phyloP scores from a whole-genome alignment of 2,329 filamentous ascomycete genomes.

The Leptographium wingfieldii region DNA sequence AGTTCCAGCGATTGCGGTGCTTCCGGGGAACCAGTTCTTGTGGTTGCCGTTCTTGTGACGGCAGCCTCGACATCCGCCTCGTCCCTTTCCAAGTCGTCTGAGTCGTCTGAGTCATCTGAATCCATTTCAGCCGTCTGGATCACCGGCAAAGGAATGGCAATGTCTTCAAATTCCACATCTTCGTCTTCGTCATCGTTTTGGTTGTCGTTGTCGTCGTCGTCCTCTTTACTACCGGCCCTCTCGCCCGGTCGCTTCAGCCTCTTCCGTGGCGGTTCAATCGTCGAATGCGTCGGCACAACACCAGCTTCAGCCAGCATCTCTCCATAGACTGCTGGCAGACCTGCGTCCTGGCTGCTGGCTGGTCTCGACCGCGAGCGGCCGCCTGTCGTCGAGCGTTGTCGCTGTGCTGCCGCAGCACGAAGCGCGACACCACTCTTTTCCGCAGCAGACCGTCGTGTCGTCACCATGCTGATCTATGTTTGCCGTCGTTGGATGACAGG shows the following conservation, averaged over 20 bases:
- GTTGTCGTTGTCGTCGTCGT: neutral
- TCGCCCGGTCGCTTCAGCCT: slow-evolving; percentile 13
- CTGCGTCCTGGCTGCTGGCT: neutral
- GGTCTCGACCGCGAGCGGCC: neutral
- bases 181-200: slow-evolving; percentile 11
- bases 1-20: slow-evolving; percentile 27
- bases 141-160: slow-evolving; percentile 12
- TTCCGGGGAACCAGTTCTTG: neutral
- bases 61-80: slow-evolving; percentile 3
- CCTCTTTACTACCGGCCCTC: slow-evolving; percentile 1
- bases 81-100: slow-evolving; percentile 8
- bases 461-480: neutral
- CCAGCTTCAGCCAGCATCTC: slow-evolving; percentile 14
- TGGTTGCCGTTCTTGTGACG: neutral
- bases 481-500: neutral
- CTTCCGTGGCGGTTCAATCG: slow-evolving; percentile 11
- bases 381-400: slow-evolving; percentile 3
- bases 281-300: neutral
- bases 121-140: slow-evolving; percentile 12
- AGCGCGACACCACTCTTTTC: neutral
- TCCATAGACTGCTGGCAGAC: slow-evolving; percentile 7
- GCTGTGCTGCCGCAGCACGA: slow-evolving; percentile 4
- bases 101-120: slow-evolving; percentile 7
- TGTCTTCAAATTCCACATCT: slow-evolving; percentile 13
- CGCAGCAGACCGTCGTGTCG: neutral